phyloP scores from a whole-genome alignment of 2,329 filamentous ascomycete species.

The Hymenoscyphus repandus region DNA sequence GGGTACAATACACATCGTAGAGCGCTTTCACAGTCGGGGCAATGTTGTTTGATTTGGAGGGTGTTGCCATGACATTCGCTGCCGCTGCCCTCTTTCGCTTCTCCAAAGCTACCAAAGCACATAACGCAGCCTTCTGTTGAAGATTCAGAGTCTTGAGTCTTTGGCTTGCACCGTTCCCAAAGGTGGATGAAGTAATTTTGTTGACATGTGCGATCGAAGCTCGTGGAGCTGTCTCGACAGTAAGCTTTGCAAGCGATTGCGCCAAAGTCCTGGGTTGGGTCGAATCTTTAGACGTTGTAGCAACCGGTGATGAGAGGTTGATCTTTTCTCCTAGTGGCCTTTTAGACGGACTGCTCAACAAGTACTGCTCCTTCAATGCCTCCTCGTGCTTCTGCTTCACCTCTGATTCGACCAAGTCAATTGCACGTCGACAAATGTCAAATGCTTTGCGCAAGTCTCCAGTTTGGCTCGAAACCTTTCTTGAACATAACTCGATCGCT shows the following conservation, averaged over 20 bases:
- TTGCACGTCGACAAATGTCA: conserved; percentile 82
- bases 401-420: conserved; percentile 85
- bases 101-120: conserved; percentile 82
- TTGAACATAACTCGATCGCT: conserved; percentile 87
- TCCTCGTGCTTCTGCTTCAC: conserved; percentile 69
- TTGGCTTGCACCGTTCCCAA: conserved; percentile 82
- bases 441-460: conserved; percentile 94
- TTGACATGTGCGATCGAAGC: conserved; percentile 89
- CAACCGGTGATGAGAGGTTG: conserved; percentile 59
- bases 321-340: conserved; percentile 74
- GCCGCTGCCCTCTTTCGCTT: conserved; percentile 58
- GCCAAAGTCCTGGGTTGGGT: conserved; percentile 37
- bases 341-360: conserved; percentile 63
- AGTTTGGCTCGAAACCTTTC: conserved; percentile 90
- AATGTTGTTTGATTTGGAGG: conserved; percentile 53
- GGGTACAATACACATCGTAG: conserved; percentile 74
- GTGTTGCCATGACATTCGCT: conserved; percentile 43
- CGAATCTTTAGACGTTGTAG: conserved; percentile 34
- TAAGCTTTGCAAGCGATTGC: conserved; percentile 52
- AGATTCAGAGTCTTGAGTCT: conserved; percentile 84
- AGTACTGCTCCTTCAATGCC: conserved; percentile 48
- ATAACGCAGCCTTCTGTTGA: conserved; percentile 93
- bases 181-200: conserved; percentile 81
- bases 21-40: conserved; percentile 80
- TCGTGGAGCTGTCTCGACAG: conserved; percentile 74